phyloP scores from a whole-genome alignment of 2,329 filamentous ascomycete species.

The Tricladium varicosporioides region DNA sequence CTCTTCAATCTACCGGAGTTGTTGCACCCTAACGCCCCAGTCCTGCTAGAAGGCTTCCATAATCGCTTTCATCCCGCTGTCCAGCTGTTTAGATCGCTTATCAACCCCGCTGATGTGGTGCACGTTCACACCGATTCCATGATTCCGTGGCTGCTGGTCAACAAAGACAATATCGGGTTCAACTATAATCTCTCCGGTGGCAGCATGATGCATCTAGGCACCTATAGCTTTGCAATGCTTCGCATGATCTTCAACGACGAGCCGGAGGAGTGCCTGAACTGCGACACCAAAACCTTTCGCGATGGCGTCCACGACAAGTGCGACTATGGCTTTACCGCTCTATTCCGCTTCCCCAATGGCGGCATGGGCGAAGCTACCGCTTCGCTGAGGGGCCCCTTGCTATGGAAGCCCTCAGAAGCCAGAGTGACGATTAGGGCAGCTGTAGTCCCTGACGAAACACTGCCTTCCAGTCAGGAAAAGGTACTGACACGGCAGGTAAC shows the following conservation, averaged over 20 bases:
- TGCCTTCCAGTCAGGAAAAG: slow-evolving; percentile 33
- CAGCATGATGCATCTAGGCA: slow-evolving; percentile 36
- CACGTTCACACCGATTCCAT: slow-evolving; percentile 34
- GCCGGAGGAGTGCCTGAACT: slow-evolving; percentile 35
- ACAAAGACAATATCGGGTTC: slow-evolving; percentile 41
- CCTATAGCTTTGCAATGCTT: slow-evolving; percentile 39
- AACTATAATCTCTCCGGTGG: slow-evolving; percentile 37
- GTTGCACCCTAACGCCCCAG: slow-evolving; percentile 35
- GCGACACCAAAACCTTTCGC: slow-evolving; percentile 2
- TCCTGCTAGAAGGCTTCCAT: slow-evolving; percentile 52
- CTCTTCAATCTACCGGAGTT: slow-evolving; percentile 43
- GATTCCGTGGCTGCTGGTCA: slow-evolving; percentile 33
- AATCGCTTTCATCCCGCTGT: slow-evolving; percentile 48
- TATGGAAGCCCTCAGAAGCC: slow-evolving; percentile 23
- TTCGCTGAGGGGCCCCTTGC: slow-evolving; percentile 19
- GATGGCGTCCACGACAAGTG: slow-evolving; percentile 27
- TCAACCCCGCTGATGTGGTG: slow-evolving; percentile 39
- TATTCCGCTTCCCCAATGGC: slow-evolving; percentile 40
- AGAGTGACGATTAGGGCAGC: slow-evolving; percentile 45
- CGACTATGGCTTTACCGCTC: slow-evolving; percentile 34
- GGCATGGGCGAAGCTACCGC: slow-evolving; percentile 33
- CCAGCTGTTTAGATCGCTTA: slow-evolving; percentile 38
- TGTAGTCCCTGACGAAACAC: slow-evolving; percentile 47
- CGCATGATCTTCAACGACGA: slow-evolving; percentile 38
- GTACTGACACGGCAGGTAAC: slow-evolving; percentile 6